phyloP scores from a whole-genome alignment of 2,329 filamentous ascomycete genomes.

The Epichloe aotearoae region DNA sequence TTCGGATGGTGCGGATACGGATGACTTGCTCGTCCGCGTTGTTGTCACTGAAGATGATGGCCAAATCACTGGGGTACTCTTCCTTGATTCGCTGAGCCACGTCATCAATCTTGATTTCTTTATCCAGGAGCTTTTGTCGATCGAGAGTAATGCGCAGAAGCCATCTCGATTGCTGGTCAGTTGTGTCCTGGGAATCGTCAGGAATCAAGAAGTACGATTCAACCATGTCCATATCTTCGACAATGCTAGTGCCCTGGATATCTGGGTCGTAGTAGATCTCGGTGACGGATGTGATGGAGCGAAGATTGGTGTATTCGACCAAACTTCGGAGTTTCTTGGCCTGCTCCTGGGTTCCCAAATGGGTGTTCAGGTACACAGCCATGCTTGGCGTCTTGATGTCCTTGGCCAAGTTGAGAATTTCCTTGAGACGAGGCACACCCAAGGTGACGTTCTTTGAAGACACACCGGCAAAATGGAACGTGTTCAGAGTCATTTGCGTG shows the following conservation, averaged over 20 bases:
- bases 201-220: slow-evolving; percentile 94
- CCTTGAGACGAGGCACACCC: slow-evolving; percentile 96
- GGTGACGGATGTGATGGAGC: slow-evolving; percentile 79
- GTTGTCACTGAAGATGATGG: slow-evolving; percentile 94
- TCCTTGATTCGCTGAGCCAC: slow-evolving; percentile 84
- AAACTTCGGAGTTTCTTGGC: slow-evolving; percentile 77
- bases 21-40: slow-evolving; percentile 94
- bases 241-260: slow-evolving; percentile 71
- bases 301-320: slow-evolving; percentile 88
- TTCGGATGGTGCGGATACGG: slow-evolving; percentile 68
- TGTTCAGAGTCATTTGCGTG: slow-evolving; percentile 98
- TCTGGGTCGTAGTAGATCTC: slow-evolving; percentile 98
- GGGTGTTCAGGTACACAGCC: slow-evolving; percentile 69
- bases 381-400: slow-evolving; percentile 99
- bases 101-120: slow-evolving; percentile 80
- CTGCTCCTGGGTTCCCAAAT: slow-evolving; percentile 56
- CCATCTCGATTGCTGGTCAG: slow-evolving; percentile 82
- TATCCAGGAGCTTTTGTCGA: slow-evolving; percentile 89
- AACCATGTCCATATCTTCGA: slow-evolving; percentile 83
- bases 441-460: slow-evolving; percentile 99
- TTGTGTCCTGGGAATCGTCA: slow-evolving; percentile 51
- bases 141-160: slow-evolving; percentile 85
- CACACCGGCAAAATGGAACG: slow-evolving; percentile 99
- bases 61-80: slow-evolving; percentile 71
- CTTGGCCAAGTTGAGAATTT: slow-evolving; percentile 94